Conservation (phyloP, 768 basidiomycete genomes). For the Sarcodon sp. region DNA sequence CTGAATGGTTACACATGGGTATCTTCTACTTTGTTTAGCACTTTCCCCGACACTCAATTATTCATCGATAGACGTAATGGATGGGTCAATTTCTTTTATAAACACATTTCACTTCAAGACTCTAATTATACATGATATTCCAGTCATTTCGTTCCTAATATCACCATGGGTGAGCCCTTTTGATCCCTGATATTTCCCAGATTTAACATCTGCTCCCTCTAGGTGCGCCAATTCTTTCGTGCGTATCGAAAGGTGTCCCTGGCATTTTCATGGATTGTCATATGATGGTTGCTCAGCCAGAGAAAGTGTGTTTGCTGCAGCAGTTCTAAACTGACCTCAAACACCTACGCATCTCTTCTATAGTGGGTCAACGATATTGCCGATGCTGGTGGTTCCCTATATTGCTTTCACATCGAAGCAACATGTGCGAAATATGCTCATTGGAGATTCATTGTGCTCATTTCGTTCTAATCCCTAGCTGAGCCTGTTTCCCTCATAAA, state of each 20-base stretch:
- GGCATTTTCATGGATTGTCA: conserved; percentile 99
- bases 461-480: conserved; percentile 23
- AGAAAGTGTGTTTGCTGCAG: conserved; percentile 39
- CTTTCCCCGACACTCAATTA: not conserved
- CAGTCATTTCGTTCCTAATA: conserved; percentile 97
- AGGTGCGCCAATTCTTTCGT: conserved; percentile 84
- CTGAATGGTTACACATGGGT: conserved; percentile 99
- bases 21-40: conserved; percentile 7
- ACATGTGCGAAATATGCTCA: conserved; percentile 38
- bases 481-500: conserved; percentile 68
- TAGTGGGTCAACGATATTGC: conserved; percentile 98
- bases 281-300: conserved; percentile 98
- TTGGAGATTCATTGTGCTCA: not conserved
- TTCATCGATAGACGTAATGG: conserved; percentile 75
- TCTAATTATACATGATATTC: not conserved
- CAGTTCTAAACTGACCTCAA: not conserved
- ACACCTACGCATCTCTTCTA: not conserved
- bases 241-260: conserved; percentile 76
- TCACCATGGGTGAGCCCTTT: conserved; percentile 73
- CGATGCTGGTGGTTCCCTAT: conserved; percentile 86
- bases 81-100: conserved; percentile 48
- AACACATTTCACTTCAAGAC: not conserved
- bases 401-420: conserved; percentile 96
- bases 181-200: not conserved
- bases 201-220: conserved; percentile 6